Evolutionary conservation across 2,329 filamentous ascomycete species (phyloP).

Genomic region (Apiospora saccharicola): DNA sequence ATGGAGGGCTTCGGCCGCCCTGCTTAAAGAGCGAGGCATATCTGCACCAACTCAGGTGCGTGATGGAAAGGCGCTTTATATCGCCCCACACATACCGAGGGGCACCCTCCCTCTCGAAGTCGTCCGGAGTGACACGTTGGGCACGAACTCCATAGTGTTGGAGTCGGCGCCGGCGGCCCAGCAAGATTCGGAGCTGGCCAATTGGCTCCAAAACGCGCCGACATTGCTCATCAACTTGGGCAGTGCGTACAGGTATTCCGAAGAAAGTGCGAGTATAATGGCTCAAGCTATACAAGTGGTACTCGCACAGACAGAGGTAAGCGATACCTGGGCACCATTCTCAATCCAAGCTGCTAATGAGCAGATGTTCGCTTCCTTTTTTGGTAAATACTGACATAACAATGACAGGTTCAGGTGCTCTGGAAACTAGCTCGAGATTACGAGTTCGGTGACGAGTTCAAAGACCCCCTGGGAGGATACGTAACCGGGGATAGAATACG

Average conservation of each 20-base stretch:
- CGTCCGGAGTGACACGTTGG: constrained; percentile 33
- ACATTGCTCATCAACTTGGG: constrained; percentile 41
- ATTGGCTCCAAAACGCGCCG: constrained; percentile 33
- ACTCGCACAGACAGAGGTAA: neutral
- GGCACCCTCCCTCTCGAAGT: constrained; percentile 36
- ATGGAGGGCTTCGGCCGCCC: neutral
- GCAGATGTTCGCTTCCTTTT: constrained; percentile 28
- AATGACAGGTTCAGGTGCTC: constrained; percentile 39
- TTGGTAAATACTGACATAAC: constrained; percentile 15
- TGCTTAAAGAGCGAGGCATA: neutral
- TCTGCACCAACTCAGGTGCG: neutral
- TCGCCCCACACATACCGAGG: constrained; percentile 37
- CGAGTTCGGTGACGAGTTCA: constrained; percentile 9
- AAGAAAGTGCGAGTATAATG: constrained; percentile 39
- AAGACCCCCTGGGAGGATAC: neutral
- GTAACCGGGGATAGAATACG: neutral
- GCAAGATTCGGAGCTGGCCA: constrained; percentile 37
- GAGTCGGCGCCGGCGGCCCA: constrained; percentile 31
- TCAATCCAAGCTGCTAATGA: too few species aligned
- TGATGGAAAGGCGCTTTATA: constrained; percentile 29
- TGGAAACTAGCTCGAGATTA: constrained; percentile 38
- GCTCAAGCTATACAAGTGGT: constrained; percentile 32
- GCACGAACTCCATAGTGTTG: constrained; percentile 36
- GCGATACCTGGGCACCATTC: too few species aligned
- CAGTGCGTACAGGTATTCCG: constrained; percentile 33